phyloP scores from a whole-genome alignment of 2,329 filamentous ascomycete genomes.

The Atkinsonella hypoxylon region DNA sequence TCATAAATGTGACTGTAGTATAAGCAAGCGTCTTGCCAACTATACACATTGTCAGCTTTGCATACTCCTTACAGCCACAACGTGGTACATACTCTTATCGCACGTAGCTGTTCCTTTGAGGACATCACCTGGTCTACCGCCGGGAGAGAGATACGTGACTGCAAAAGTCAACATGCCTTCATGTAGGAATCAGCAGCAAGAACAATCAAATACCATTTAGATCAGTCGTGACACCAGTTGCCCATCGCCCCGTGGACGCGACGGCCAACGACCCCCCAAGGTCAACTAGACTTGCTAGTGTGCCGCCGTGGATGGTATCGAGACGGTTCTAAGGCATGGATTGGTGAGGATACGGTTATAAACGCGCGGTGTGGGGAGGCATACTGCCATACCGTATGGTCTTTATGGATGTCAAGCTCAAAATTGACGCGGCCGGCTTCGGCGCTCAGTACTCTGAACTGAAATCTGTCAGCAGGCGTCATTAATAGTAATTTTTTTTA shows the following conservation, averaged over 20 bases:
- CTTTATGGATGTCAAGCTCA: slow-evolving; percentile 60
- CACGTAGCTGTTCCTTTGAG: slow-evolving; percentile 45
- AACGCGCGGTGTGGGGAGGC: background rate
- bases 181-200: too few species aligned
- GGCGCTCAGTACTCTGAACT: slow-evolving; percentile 58
- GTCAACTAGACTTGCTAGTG: slow-evolving; percentile 64
- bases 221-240: slow-evolving; percentile 54
- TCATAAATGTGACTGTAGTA: slow-evolving; percentile 47
- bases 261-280: slow-evolving; percentile 54
- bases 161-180: background rate
- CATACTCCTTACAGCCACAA: too few species aligned
- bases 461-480: background rate
- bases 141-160: slow-evolving; percentile 53
- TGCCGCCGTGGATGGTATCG: slow-evolving; percentile 65
- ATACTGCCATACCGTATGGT: slow-evolving; percentile 51
- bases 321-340: slow-evolving; percentile 50
- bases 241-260: slow-evolving; percentile 49
- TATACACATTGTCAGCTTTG: slow-evolving; percentile 17
- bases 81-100: slow-evolving; percentile 42
- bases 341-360: background rate
- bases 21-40: slow-evolving; percentile 54
- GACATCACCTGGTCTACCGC: slow-evolving; percentile 44
- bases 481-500: background rate
- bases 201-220: slow-evolving; percentile 37
- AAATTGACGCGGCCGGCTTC: slow-evolving; percentile 59